Evolutionary conservation across 1,284 basidiomycete species (phyloP).

Genomic region (Ganoderma leucocontextum): DNA sequence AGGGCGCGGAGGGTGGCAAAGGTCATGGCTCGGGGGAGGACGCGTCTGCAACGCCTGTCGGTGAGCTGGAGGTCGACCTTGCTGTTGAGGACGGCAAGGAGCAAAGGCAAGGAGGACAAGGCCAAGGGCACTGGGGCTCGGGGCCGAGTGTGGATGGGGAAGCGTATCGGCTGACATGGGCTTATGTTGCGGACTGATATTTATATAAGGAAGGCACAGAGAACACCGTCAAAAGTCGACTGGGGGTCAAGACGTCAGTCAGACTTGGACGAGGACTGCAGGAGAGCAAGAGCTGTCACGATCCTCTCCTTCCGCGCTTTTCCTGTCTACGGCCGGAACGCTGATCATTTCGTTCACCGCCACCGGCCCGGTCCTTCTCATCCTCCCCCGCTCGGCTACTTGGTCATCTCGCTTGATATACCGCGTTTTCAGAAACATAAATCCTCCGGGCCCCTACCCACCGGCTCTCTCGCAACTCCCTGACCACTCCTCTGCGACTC

Average conservation of each 20-base stretch:
- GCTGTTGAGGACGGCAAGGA: neutral
- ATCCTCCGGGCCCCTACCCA: conserved; percentile 2
- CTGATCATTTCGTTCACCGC: conserved; percentile 10
- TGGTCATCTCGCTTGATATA: neutral
- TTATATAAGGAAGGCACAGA: neutral
- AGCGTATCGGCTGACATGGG: conserved; percentile 12
- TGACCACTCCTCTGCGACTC: neutral
- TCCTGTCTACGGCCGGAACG: neutral
- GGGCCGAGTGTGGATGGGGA: conserved; percentile 5
- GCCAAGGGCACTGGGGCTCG: neutral
- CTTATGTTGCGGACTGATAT: conserved; percentile 22
- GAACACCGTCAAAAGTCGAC: conserved; percentile 9
- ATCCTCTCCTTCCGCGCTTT: conserved; percentile 10
- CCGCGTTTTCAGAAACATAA: conserved; percentile 8
- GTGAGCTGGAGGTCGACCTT: neutral
- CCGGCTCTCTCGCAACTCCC: neutral
- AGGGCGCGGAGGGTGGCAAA: conserved; percentile 69
- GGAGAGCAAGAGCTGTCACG: conserved; percentile 9
- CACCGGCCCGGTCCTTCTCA: neutral
- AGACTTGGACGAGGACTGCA: conserved; percentile 3
- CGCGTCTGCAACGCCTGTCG: neutral
- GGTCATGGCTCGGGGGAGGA: conserved; percentile 47
- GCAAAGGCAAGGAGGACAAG: neutral
- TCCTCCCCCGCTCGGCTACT: neutral
- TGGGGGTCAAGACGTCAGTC: neutral